Evolutionary conservation across 306 rosid genomes (phyloP).

Genomic region (Pueraria montana): DNA sequence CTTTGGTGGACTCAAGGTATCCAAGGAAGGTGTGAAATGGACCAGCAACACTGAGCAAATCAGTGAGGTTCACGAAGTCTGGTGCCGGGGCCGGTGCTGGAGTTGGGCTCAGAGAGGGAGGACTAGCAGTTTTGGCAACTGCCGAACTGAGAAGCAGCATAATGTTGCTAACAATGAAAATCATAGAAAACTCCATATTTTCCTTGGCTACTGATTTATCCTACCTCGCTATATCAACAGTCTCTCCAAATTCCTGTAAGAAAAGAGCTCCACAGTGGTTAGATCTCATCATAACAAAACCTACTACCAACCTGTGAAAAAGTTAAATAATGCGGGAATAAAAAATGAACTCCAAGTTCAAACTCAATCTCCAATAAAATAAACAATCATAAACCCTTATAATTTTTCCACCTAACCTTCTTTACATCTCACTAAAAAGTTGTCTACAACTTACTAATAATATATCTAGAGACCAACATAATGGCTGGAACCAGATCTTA

Average conservation of each 20-base stretch:
- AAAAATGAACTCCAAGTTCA: slow-evolving; percentile 27
- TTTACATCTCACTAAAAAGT: slow-evolving; percentile 19
- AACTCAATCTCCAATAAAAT: slow-evolving; percentile 15
- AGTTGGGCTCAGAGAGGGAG: slow-evolving; percentile 70
- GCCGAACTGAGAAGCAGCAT: slow-evolving; percentile 66
- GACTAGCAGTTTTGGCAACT: slow-evolving; percentile 70
- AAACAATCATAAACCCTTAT: neutral
- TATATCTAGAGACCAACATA: slow-evolving; percentile 26
- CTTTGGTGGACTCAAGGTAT: slow-evolving; percentile 83
- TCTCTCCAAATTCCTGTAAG: slow-evolving; percentile 80
- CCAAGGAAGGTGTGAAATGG: slow-evolving; percentile 88
- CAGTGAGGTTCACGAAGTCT: slow-evolving; percentile 75
- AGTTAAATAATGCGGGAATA: slow-evolving; percentile 20
- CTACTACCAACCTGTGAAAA: neutral
- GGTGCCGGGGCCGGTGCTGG: slow-evolving; percentile 96
- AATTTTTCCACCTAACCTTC: slow-evolving; percentile 7
- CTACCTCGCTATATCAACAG: slow-evolving; percentile 36
- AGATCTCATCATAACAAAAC: slow-evolving; percentile 49
- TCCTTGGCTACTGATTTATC: neutral
- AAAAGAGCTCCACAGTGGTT: slow-evolving; percentile 27
- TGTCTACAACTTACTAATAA: slow-evolving; percentile 24
- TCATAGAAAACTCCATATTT: slow-evolving; percentile 65
- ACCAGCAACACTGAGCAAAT: slow-evolving; percentile 81
- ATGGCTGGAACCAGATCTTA: slow-evolving; percentile 61
- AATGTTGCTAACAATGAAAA: slow-evolving; percentile 58